phyloP scores from a whole-genome alignment of 2,329 filamentous ascomycete genomes.

The Pseudocercospora cruenta region DNA sequence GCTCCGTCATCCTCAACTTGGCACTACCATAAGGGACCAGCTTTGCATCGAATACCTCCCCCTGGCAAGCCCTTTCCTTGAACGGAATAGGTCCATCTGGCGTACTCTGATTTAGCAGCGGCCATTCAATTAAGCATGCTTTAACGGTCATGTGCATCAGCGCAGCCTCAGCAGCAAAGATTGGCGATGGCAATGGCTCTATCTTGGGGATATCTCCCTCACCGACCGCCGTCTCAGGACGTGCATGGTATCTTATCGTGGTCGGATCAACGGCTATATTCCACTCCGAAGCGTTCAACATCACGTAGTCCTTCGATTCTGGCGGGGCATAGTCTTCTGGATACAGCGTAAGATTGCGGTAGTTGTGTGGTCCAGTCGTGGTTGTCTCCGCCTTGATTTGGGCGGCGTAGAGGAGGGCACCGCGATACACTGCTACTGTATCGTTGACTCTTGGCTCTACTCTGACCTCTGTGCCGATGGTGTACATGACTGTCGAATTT shows the following conservation, averaged over 20 bases:
- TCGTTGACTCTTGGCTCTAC: constrained; percentile 46
- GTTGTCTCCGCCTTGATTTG: constrained; percentile 33
- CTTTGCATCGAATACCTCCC: constrained; percentile 30
- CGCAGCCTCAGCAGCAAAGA: constrained; percentile 38
- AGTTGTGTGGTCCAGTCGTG: constrained; percentile 28
- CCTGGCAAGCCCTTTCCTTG: constrained; percentile 33
- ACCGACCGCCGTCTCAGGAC: constrained; percentile 1
- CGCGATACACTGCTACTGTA: constrained; percentile 42
- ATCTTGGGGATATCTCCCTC: not conserved
- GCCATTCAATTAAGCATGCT: constrained; percentile 43
- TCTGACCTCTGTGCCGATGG: constrained; percentile 38
- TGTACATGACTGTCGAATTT: constrained; percentile 40
- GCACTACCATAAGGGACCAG: constrained; percentile 43
- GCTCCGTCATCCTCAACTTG: constrained; percentile 43
- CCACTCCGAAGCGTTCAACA: constrained; percentile 40
- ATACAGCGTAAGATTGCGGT: constrained; percentile 17
- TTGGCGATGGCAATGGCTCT: constrained; percentile 35
- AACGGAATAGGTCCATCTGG: constrained; percentile 36
- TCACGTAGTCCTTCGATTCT: constrained; percentile 35
- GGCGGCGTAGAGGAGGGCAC: constrained; percentile 44
- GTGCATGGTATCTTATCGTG: constrained; percentile 30
- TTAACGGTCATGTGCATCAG: constrained; percentile 39
- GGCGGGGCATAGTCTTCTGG: constrained; percentile 27
- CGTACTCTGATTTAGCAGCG: constrained; percentile 33
- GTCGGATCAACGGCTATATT: constrained; percentile 43